Evolutionary conservation across 164 flowering plant species (phyloP).

Genomic region (Paratinospora sagittata): DNA sequence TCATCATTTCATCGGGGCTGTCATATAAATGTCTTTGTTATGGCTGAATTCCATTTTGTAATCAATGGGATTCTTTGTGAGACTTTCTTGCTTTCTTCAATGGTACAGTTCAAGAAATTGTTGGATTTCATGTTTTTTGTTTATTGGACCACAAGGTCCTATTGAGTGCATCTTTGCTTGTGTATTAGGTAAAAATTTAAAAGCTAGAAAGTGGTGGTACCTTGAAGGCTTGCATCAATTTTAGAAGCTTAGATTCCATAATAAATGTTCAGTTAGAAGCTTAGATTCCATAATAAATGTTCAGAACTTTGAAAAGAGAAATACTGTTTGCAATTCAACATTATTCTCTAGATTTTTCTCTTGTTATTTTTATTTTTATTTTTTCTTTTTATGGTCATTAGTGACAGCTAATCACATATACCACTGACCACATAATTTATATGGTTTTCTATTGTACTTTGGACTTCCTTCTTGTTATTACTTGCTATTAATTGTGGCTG

Average conservation of each 20-base stretch:
- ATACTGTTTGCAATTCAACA: too few relatives aligned
- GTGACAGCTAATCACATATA: too few relatives aligned
- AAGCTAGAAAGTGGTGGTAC: neutral
- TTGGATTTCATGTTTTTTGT: slow-evolving; percentile 11
- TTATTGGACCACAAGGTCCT: neutral
- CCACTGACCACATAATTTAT: too few relatives aligned
- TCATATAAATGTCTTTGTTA: slow-evolving; percentile 7
- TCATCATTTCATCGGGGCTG: slow-evolving; percentile 7
- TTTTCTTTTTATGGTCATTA: too few relatives aligned
- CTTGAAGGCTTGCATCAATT: neutral
- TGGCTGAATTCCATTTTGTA: slow-evolving; percentile 13
- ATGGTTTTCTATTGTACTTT: too few relatives aligned
- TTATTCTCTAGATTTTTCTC: too few relatives aligned
- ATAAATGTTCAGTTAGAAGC: too few relatives aligned
- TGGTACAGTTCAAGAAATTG: neutral
- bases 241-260: neutral
- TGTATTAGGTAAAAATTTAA: slow-evolving; percentile 1
- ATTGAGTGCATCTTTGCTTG: slow-evolving; percentile 1
- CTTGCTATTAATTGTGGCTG: too few relatives aligned
- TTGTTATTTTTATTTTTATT: too few relatives aligned
- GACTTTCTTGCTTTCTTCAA: slow-evolving; percentile 3
- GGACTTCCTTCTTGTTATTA: too few relatives aligned
- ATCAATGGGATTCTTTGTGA: slow-evolving; percentile 6
- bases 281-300: too few relatives aligned
- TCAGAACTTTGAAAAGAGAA: neutral